Evolutionary conservation across 805 yeast species (phyloP), one percentile per base, ranked within the genome.

Genomic region (Yamadazyma endophytica): DNA sequence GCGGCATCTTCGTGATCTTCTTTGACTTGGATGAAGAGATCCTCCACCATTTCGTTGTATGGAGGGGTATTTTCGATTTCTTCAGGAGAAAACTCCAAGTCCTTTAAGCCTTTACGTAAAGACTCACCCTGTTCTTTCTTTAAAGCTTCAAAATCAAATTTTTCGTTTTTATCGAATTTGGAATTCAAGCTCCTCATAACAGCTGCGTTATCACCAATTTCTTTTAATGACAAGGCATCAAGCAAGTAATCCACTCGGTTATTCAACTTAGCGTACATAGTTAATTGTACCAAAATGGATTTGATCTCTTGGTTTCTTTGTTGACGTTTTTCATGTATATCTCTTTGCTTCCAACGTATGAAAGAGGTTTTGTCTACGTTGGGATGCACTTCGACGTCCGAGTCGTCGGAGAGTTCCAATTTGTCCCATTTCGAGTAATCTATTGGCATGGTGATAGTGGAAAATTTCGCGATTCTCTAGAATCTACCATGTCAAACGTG

Each of bases 351-450:
- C 98, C 97, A 90, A 37, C 79, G 76, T 47, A 92, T 86, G 45
- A 92, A 90, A 1, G 97, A 89, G 23, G 65, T 67, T 54, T 92
- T 92, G 57, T 92, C 99, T 19, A 92, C 98, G 52, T 92, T 92
- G 37, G 97, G 99, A 54, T 92, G 99, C 11, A 90, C 97, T 51
- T 92, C 98, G 29, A 92, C 68, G 50, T 92, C 98, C 6, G 96
- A 87, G 58, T 92, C 99, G 55, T 92, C 99, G 13, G 96, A 86
- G 23, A 92, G 65, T 56, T 92, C 98, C 37, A 92, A 76, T 54
- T 87, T 86, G 59, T 92, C 99, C 97, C 98, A 92, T 55, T 90
- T 92, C 8, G 96, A 87, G 61, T 92, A 92, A 56, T 92, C 98
- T 43, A 92, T 79, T 19, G 85, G 79, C 94, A 84, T 85, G 7